These are phyloP conservation scores for Apostasia ramifera DNA, from an alignment of 106 monocot genomes.

Conservation along the genomic window DNA sequence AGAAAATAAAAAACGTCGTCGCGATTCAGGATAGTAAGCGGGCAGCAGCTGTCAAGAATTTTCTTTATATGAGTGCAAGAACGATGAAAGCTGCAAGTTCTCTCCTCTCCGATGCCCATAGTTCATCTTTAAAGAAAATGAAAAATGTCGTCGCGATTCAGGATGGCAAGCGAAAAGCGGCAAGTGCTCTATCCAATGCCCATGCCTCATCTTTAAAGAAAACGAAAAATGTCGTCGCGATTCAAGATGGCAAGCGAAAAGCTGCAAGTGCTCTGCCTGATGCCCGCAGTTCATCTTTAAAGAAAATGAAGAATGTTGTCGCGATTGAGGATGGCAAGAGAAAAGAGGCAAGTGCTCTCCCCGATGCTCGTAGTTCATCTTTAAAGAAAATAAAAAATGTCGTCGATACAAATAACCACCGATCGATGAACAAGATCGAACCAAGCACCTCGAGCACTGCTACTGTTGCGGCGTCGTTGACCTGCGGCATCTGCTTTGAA, in stretches of 20 bases:
- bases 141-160: background rate
- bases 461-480: background rate
- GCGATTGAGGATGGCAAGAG: background rate
- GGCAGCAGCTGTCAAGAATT: too few relatives aligned
- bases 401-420: background rate
- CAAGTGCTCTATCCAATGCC: too few relatives aligned
- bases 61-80: too few relatives aligned
- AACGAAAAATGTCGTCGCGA: background rate
- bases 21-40: too few relatives aligned
- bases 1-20: background rate
- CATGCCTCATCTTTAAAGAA: too few relatives aligned
- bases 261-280: too few relatives aligned
- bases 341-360: too few relatives aligned
- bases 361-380: background rate
- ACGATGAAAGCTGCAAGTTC: background rate
- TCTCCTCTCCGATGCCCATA: background rate
- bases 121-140: background rate
- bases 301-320: background rate
- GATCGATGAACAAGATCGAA: background rate
- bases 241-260: too few relatives aligned
- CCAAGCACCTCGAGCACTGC: background rate
- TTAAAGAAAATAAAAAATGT: background rate
- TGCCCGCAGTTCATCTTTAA: background rate
- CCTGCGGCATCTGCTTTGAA: slow-evolving; percentile 12
- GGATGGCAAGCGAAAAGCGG: background rate